Base-by-base conservation (phyloP, 495 filamentous ascomycete genomes). In the Letharia columbiana region DNA sequence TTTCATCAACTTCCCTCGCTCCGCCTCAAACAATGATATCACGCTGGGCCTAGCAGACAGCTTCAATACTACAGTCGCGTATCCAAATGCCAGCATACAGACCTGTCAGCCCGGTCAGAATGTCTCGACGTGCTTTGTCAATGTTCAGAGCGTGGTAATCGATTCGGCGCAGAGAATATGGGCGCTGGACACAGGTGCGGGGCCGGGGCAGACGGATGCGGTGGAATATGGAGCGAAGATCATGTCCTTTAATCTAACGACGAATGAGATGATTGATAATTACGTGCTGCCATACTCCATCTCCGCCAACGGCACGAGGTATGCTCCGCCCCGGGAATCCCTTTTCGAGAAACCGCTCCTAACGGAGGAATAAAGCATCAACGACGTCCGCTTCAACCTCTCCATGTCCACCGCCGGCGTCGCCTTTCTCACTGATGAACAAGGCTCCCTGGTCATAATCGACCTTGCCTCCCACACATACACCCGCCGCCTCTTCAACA, bases 351-450 rank as follows among this genome's bases (percentile, higher is more conserved):
- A 47, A 47, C 40, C 5, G 2, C 2, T 31, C 10, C 49, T 52
- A 23, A 52, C 49, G 7, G 10, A 47, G 20, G n/a, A 2, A 15
- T 52, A 6, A 18, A 52, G 49, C 58, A 42, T 42, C 58, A 60
- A 60, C 23, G 58, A 60, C 41, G 58, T 60, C 58, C 58, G 58
- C 28, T 40, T 60, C 58, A 60, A 60, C 33, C 35, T 40, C 58
- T 60, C 58, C 58, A 42, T 60, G 37, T 39, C 37, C 33, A 60
- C 58, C 35, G 58, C 58, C 33, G 58, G 58, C 28, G 35, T 60
- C 33, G 58, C 58, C 41, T 60, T 60, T 39, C 35, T 60, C 58
- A 60, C 58, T 4, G 58, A 60, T 11, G 58, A 60, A 39, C 41
- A 60, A 39, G 58, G 58, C 58, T 39, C 33, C 15, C 33, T 60